These are phyloP conservation scores for Solanum lycopersicoides DNA, from an alignment of 257 asterid species.

Conservation along the genomic window DNA sequence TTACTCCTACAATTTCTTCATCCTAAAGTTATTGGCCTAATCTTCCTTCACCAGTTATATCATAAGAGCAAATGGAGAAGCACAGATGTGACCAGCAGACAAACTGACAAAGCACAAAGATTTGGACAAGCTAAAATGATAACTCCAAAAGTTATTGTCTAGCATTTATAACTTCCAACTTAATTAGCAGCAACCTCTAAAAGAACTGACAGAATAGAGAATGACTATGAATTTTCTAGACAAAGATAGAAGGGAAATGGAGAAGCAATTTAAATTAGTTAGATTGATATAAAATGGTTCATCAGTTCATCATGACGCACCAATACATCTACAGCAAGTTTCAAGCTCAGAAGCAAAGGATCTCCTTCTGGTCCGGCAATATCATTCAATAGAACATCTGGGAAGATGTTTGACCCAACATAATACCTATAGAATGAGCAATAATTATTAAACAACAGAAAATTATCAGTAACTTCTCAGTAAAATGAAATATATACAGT, in stretches of 20 bases:
- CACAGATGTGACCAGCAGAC: background rate
- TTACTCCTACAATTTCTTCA: background rate
- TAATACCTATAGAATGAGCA: conserved; percentile 49
- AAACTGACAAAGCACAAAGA: background rate
- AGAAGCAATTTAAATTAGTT: background rate
- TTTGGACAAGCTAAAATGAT: background rate
- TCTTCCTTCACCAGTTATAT: background rate
- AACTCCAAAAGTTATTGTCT: background rate
- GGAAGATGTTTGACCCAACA: conserved; percentile 64
- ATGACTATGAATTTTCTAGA: background rate
- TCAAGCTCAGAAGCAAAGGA: conserved; percentile 81
- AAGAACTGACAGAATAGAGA: background rate
- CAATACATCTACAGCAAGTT: conserved; percentile 96
- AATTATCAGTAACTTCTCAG: background rate
- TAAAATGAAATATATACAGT: background rate
- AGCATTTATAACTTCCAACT: background rate
- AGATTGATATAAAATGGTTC: conserved; percentile 1
- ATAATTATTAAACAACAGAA: background rate
- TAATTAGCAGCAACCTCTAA: background rate
- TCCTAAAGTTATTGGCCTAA: background rate
- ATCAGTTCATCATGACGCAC: conserved; percentile 36
- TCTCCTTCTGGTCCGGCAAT: conserved; percentile 98
- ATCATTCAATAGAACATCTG: conserved; percentile 89
- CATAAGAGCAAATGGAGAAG: background rate
- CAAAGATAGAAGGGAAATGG: background rate